These are phyloP conservation scores for Pugionium cornutum DNA, from an alignment of 345 rosid species.

Conservation along the genomic window DNA sequence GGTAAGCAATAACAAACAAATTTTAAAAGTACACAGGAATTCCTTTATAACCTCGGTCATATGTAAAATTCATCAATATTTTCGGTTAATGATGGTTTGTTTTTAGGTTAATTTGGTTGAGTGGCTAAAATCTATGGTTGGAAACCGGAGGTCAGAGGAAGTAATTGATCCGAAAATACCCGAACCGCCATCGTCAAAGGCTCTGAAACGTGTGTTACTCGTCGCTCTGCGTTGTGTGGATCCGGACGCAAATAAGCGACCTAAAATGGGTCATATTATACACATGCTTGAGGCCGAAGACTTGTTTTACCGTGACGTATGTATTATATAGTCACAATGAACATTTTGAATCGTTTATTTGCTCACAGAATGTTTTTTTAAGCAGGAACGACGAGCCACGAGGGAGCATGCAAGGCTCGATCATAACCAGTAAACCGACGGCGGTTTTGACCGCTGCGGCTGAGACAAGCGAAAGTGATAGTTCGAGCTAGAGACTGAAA, in stretches of 20 bases:
- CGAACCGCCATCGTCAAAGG: too few relatives aligned
- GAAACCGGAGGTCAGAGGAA: too few relatives aligned
- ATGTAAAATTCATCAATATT: too few relatives aligned
- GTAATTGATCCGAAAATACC: too few relatives aligned
- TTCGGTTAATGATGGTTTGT: too few relatives aligned
- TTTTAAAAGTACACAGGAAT: too few relatives aligned
- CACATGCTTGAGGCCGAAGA: too few relatives aligned
- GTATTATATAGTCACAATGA: conserved; percentile 21
- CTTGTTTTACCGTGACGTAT: conserved; percentile 76
- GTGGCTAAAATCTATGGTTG: too few relatives aligned
- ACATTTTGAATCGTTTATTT: too few relatives aligned
- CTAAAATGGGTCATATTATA: conserved; percentile 96
- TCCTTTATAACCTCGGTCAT: too few relatives aligned
- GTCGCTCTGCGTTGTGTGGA: conserved; percentile 94
- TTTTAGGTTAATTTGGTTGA: conserved; percentile 85
- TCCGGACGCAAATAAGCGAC: conserved; percentile 92
- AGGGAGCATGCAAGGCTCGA: conserved; percentile 29
- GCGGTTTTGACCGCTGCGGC: conserved; percentile 15
- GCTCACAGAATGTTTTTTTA: neutral
- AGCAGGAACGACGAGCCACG: too few relatives aligned
- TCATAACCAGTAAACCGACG: conserved; percentile 16
- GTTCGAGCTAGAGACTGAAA: conserved; percentile 15
- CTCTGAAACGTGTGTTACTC: conserved; percentile 75
- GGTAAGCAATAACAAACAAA: too few relatives aligned
- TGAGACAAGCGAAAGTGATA: conserved; percentile 32